Conservation (phyloP, 306 rosid genomes). For the Prunus padus region DNA sequence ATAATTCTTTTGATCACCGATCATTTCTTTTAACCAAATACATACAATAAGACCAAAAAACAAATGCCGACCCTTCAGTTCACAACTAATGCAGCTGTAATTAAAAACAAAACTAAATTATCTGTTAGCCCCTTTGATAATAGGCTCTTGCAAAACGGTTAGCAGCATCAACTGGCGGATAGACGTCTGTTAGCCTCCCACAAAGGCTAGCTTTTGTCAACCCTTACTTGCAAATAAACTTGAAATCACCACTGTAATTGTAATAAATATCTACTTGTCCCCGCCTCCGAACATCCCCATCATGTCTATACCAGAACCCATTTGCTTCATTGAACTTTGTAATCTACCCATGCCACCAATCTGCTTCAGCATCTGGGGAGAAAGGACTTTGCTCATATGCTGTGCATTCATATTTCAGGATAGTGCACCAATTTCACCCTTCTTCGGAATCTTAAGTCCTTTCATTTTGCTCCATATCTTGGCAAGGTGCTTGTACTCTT, state of each 20-base stretch:
- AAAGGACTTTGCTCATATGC: constrained; percentile 42
- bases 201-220: neutral
- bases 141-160: neutral
- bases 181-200: neutral
- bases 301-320: constrained; percentile 77
- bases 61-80: neutral
- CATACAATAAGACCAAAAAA: neutral
- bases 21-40: neutral
- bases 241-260: neutral
- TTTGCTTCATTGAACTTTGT: constrained; percentile 81
- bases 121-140: neutral
- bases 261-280: constrained; percentile 34
- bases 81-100: neutral
- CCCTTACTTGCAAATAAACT: constrained; percentile 7
- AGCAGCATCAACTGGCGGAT: neutral
- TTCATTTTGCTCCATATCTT: constrained; percentile 71
- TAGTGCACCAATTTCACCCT: constrained; percentile 63
- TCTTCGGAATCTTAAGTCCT: constrained; percentile 71
- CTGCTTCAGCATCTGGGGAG: constrained; percentile 78
- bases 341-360: constrained; percentile 76
- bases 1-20: neutral
- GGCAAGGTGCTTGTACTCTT: constrained; percentile 70
- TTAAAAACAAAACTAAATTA: neutral
- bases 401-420: constrained; percentile 72
- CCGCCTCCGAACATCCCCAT: constrained; percentile 86